A percentile compares a stretch with the other conserved stretches of the same genome.
These are phyloP conservation scores for Triangularia setosa DNA, from an alignment of 2,329 filamentous ascomycete genomes.

Conservation along the genomic window DNA sequence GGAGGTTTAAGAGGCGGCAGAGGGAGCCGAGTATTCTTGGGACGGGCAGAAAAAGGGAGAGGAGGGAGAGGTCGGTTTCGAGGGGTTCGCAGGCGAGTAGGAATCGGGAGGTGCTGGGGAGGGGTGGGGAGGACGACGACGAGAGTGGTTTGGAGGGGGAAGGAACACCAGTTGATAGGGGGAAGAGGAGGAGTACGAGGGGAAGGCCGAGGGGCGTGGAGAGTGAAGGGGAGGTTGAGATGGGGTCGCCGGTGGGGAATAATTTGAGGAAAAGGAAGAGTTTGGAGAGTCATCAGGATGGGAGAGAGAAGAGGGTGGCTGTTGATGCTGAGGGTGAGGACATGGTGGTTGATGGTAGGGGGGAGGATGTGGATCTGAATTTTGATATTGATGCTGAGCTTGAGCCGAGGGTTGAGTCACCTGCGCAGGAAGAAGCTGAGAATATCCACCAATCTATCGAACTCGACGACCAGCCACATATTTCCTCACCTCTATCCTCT, in stretches of 20 bases:
- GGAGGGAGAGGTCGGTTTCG: constrained; percentile 23
- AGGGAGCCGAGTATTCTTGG: constrained; percentile 61
- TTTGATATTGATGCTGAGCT: constrained; percentile 7
- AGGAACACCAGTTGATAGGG: constrained; percentile 25
- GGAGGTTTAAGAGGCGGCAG: constrained; percentile 53
- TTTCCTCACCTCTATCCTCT: constrained; percentile 13
- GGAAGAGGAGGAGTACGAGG: constrained; percentile 18
- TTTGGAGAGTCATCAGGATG: constrained; percentile 39
- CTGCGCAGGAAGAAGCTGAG: neutral
- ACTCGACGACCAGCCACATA: constrained; percentile 19
- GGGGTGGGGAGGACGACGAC: constrained; percentile 20
- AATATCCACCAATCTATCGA: constrained; percentile 28
- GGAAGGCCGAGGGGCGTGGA: constrained; percentile 9
- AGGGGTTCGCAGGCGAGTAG: constrained; percentile 22
- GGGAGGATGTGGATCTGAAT: constrained; percentile 14
- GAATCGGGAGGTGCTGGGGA: constrained; percentile 11
- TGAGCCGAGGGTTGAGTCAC: constrained; percentile 10
- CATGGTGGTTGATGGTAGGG: constrained; percentile 2
- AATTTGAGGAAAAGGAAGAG: constrained; percentile 55
- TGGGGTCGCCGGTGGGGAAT: constrained; percentile 26
- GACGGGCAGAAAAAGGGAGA: constrained; percentile 45
- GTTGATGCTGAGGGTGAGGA: neutral
- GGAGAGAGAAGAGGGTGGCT: constrained; percentile 31
- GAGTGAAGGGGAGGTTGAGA: neutral
- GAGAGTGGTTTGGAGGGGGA: constrained; percentile 31